These are phyloP conservation scores for Turnera subulata DNA, from an alignment of 345 rosid genomes.

Conservation along the genomic window DNA sequence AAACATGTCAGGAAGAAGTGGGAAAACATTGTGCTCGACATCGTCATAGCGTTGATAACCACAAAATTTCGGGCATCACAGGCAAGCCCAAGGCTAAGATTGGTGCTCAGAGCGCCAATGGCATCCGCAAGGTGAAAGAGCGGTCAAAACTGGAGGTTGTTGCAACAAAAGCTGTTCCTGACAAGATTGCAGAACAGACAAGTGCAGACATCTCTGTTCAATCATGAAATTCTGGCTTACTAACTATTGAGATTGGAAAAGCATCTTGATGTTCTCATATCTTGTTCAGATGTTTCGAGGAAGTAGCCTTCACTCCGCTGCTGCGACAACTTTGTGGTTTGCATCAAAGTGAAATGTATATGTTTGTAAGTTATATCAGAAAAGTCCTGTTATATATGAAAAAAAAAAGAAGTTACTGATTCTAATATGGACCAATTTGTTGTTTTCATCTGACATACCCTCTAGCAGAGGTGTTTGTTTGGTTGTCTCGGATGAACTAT, in stretches of 20 bases:
- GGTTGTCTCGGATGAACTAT: neutral
- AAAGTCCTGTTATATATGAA: conserved; percentile 32
- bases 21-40: conserved; percentile 52
- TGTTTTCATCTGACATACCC: conserved; percentile 14
- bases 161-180: conserved; percentile 32
- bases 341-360: conserved; percentile 38
- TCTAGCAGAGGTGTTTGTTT: conserved; percentile 6
- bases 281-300: conserved; percentile 25
- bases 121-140: conserved; percentile 40
- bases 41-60: conserved; percentile 61
- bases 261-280: conserved; percentile 20
- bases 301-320: conserved; percentile 25
- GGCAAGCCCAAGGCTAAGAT: conserved; percentile 26
- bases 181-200: conserved; percentile 28
- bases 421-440: conserved; percentile 21
- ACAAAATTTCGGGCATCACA: conserved; percentile 27
- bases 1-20: conserved; percentile 40
- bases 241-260: conserved; percentile 23
- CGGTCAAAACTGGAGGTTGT: conserved; percentile 38
- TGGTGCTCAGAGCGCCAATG: conserved; percentile 33
- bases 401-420: conserved; percentile 28
- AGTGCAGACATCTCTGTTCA: conserved; percentile 32
- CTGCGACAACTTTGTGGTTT: conserved; percentile 23
- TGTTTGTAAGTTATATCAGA: conserved; percentile 26
- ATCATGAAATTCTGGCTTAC: conserved; percentile 33